phyloP scores from a whole-genome alignment of 352 stramenopile species.

The Globisporangium irregulare region DNA sequence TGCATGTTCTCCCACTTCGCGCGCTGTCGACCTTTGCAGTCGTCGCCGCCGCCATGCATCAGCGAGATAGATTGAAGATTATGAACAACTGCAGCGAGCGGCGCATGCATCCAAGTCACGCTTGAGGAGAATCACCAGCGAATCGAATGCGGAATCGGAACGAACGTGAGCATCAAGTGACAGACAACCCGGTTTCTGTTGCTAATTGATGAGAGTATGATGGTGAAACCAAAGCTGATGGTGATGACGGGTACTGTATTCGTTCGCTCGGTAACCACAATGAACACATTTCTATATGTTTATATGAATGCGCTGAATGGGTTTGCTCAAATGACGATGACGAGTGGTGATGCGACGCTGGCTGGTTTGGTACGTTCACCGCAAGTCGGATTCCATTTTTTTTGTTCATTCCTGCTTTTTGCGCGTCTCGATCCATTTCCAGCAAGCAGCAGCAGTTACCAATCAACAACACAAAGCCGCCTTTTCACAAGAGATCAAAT shows the following conservation, averaged over 20 bases:
- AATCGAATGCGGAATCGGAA: not conserved
- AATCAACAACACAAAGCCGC: not conserved
- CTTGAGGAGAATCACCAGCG: not conserved
- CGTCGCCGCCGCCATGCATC: not conserved
- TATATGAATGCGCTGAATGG: not conserved
- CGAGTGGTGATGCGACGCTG: not conserved
- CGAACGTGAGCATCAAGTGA: not conserved
- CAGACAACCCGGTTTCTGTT: not conserved
- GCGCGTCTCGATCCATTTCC: not conserved
- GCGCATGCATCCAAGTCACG: not conserved
- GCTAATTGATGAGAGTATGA: not conserved
- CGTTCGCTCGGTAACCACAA: not conserved
- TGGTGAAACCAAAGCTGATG: not conserved
- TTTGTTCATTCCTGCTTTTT: not conserved
- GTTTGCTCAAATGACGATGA: not conserved
- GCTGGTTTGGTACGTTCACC: not conserved
- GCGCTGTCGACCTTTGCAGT: not conserved
- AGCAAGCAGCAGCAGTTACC: slow-evolving; percentile 7
- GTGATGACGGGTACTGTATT: not conserved
- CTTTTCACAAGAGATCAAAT: slow-evolving; percentile 5
- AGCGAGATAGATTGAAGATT: slow-evolving; percentile 1
- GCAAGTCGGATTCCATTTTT: not conserved
- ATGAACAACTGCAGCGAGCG: not conserved
- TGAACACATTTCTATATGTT: slow-evolving; percentile 11
- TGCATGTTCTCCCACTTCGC: not conserved